phyloP scores from a whole-genome alignment of 208 protist species.

The Leishmania aethiopica region DNA sequence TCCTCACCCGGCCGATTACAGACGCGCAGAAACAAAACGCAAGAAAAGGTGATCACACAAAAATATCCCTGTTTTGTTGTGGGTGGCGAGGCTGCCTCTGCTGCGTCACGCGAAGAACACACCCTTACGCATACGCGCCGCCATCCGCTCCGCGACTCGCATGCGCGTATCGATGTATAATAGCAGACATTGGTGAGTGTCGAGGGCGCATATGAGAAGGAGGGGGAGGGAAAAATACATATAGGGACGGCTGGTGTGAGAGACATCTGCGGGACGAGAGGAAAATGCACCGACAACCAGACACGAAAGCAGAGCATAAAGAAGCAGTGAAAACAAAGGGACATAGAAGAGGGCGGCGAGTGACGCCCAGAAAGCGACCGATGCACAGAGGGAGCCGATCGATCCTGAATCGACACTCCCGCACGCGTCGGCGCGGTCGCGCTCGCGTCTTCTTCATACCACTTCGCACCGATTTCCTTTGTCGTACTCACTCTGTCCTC shows the following conservation, averaged over 20 bases:
- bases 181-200: neutral
- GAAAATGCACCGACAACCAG: neutral
- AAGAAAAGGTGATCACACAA: neutral
- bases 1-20: neutral
- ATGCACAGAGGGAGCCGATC: neutral
- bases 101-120: neutral
- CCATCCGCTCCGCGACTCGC: neutral
- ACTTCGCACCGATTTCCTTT: neutral
- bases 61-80: neutral
- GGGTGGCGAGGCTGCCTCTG: neutral
- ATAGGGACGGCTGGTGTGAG: neutral
- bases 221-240: neutral
- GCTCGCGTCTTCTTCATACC: neutral
- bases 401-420: neutral
- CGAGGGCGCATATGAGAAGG: neutral
- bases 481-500: neutral
- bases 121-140: neutral
- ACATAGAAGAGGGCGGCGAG: neutral
- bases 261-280: neutral
- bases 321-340: neutral
- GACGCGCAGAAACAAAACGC: neutral
- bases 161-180: no score
- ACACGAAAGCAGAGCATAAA: neutral
- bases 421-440: neutral
- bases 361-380: neutral